phyloP scores from a whole-genome alignment of 169 alveolate genomes.

The Perkinsus olseni region DNA sequence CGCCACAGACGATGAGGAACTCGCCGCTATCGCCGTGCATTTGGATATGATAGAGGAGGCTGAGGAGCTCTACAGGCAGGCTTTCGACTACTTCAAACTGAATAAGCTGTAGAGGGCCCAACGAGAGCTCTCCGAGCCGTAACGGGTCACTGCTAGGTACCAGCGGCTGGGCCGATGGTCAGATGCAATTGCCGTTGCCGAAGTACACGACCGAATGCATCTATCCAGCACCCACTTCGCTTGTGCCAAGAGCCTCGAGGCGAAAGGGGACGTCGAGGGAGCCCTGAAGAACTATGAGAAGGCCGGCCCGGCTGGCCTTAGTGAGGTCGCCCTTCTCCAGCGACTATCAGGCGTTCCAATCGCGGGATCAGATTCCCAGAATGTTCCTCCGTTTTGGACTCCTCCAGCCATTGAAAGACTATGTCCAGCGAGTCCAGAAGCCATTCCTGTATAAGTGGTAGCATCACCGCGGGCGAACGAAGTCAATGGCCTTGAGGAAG shows the following conservation, averaged over 20 bases:
- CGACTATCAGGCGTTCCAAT: not conserved
- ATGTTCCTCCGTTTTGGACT: not conserved
- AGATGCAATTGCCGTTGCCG: conserved; percentile 56
- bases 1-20: conserved; percentile 50
- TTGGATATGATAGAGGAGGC: conserved; percentile 72
- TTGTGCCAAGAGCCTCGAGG: conserved; percentile 50
- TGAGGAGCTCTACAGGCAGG: conserved; percentile 50
- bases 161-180: conserved; percentile 65
- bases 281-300: conserved; percentile 59
- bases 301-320: conserved; percentile 35
- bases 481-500: not conserved
- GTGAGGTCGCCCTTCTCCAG: not conserved
- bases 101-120: conserved; percentile 36
- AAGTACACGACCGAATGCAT: conserved; percentile 61
- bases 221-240: conserved; percentile 62
- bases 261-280: conserved; percentile 42
- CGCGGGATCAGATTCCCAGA: not conserved
- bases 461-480: not conserved
- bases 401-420: not conserved
- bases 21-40: conserved; percentile 75
- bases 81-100: conserved; percentile 61
- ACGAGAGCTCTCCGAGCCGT: not conserved
- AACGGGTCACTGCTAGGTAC: not conserved
- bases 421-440: not conserved
- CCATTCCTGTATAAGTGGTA: not conserved